Percentiles rank a stretch among this genome's conserved stretches.
Conservation (phyloP, 164 flowering plant species). For the Tetrastigma voinierianum region DNA sequence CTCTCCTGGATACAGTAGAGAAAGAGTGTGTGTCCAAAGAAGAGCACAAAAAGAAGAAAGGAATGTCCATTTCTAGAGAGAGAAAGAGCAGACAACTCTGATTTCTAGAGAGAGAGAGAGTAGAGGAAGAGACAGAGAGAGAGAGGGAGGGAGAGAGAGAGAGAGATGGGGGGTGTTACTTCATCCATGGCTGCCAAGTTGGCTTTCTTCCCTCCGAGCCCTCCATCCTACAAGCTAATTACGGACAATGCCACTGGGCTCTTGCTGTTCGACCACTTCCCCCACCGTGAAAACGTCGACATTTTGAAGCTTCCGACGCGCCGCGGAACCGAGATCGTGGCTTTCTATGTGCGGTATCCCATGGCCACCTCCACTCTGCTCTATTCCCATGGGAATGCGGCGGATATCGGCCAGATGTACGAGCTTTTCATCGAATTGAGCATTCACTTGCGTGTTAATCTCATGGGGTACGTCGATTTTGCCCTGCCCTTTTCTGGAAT, state of each 20-base stretch:
- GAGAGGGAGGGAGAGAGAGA: slow-evolving; percentile 7
- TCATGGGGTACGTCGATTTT: slow-evolving; percentile 47
- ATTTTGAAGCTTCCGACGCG: slow-evolving; percentile 55
- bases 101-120: neutral
- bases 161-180: slow-evolving; percentile 68
- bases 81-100: neutral
- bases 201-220: slow-evolving; percentile 73
- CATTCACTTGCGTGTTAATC: slow-evolving; percentile 55
- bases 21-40: no score
- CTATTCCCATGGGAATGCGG: slow-evolving; percentile 74
- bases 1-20: neutral
- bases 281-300: slow-evolving; percentile 75
- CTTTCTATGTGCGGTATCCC: slow-evolving; percentile 57
- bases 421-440: slow-evolving; percentile 71
- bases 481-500: neutral
- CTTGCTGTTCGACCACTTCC: slow-evolving; percentile 44
- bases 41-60: slow-evolving; percentile 6
- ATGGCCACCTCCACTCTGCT: slow-evolving; percentile 62
- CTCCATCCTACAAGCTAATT: slow-evolving; percentile 57
- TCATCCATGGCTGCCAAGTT: slow-evolving; percentile 77
- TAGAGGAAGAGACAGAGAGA: slow-evolving; percentile 1
- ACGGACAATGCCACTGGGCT: slow-evolving; percentile 42
- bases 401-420: slow-evolving; percentile 78
- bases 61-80: slow-evolving; percentile 17
- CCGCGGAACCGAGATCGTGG: slow-evolving; percentile 59